Percentiles rank a stretch among this genome's conserved stretches.
These are phyloP conservation scores for Aspergillus hancockii DNA, from an alignment of 495 filamentous ascomycete genomes.

Conservation along the genomic window DNA sequence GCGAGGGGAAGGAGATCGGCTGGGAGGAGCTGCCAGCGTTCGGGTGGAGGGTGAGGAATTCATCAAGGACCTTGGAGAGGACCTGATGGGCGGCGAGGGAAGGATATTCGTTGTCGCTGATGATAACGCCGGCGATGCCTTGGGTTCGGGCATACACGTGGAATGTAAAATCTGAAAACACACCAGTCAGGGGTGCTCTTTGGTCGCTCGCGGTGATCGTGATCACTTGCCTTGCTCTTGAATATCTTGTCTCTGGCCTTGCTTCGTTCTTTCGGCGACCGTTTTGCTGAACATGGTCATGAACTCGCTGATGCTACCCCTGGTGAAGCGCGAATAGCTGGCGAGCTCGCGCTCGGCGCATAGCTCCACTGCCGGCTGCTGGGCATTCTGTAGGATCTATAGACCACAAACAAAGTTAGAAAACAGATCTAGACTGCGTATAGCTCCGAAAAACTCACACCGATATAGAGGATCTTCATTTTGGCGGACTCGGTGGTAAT, in stretches of 20 bases:
- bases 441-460: constrained; percentile 56
- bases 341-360: constrained; percentile 77
- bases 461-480: constrained; percentile 96
- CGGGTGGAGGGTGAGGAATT: constrained; percentile 83
- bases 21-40: constrained; percentile 43
- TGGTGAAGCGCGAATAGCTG: constrained; percentile 80
- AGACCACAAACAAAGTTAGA: constrained; percentile 17
- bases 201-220: background rate
- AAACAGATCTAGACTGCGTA: constrained; percentile 1
- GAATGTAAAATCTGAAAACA: constrained; percentile 51
- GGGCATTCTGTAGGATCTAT: constrained; percentile 80
- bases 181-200: constrained; percentile 54
- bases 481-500: constrained; percentile 31
- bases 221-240: constrained; percentile 68
- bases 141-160: constrained; percentile 89
- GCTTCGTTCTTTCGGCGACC: constrained; percentile 76
- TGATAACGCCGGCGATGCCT: constrained; percentile 84
- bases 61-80: constrained; percentile 87
- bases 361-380: constrained; percentile 77
- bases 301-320: constrained; percentile 54
- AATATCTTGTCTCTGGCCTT: constrained; percentile 88
- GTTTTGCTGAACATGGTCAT: constrained; percentile 57
- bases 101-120: constrained; percentile 88
- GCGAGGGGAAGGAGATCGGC: constrained; percentile 60
- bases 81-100: constrained; percentile 90